Percentiles rank a stretch among this genome's conserved stretches.
Evolutionary conservation across 176 grass and related monocot species (phyloP).

Genomic region (Carex myosuroides): DNA sequence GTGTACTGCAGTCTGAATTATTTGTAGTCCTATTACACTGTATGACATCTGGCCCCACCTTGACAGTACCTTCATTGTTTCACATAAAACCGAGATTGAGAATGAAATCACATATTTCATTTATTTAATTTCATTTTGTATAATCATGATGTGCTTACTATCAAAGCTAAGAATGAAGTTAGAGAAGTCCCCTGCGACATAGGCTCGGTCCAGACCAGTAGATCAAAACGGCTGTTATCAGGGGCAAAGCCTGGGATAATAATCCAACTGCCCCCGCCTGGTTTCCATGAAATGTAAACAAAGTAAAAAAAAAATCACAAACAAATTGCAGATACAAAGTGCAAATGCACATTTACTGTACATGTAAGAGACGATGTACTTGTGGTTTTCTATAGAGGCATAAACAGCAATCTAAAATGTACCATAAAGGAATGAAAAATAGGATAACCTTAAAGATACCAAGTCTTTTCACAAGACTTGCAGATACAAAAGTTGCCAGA

Average conservation of each 20-base stretch:
- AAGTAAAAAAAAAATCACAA: background rate
- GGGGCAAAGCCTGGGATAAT: conserved; percentile 36
- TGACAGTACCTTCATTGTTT: conserved; percentile 39
- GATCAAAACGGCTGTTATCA: conserved; percentile 25
- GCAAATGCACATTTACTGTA: background rate
- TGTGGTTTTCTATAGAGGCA: background rate
- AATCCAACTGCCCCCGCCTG: conserved; percentile 51
- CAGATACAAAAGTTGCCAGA: conserved; percentile 34
- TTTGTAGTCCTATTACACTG: conserved; percentile 46
- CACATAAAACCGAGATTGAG: background rate
- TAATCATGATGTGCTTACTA: conserved; percentile 22
- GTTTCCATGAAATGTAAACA: conserved; percentile 1
- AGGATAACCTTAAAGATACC: conserved; percentile 36
- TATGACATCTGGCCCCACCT: conserved; percentile 60
- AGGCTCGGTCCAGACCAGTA: conserved; percentile 14
- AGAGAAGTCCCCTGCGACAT: conserved; percentile 19
- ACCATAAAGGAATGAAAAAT: background rate
- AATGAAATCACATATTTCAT: background rate
- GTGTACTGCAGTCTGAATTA: conserved; percentile 47
- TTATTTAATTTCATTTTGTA: background rate
- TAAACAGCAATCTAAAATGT: background rate
- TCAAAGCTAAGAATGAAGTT: conserved; percentile 33
- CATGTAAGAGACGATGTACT: background rate
- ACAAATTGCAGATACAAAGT: background rate
- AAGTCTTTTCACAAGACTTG: conserved; percentile 36